These are phyloP conservation scores for Pulveroboletus sp. DNA, from an alignment of 768 basidiomycete genomes.

Conservation along the genomic window DNA sequence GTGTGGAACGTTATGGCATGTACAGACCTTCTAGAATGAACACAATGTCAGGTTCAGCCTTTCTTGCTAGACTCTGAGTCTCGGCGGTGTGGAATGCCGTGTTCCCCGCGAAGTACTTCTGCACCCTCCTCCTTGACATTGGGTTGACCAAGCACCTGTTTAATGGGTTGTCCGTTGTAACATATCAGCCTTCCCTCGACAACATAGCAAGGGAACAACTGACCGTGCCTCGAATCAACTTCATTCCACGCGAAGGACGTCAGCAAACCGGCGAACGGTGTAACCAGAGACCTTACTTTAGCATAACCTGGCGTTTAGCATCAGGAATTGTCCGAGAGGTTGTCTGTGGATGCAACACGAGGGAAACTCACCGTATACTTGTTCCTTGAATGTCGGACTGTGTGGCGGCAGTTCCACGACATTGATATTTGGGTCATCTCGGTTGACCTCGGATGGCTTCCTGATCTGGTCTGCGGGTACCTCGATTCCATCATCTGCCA, in stretches of 20 bases:
- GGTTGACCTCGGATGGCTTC: constrained; percentile 23
- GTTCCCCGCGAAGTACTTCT: constrained; percentile 49
- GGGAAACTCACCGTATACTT: constrained; percentile 45
- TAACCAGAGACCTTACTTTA: constrained; percentile 17
- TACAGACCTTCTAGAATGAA: too few relatives aligned
- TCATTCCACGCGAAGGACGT: background rate
- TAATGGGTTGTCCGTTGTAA: background rate
- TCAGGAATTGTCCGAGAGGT: background rate
- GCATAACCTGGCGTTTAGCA: constrained; percentile 26
- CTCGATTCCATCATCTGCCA: constrained; percentile 35
- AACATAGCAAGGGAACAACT: constrained; percentile 6
- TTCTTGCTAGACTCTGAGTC: constrained; percentile 24
- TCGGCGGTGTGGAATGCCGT: constrained; percentile 30
- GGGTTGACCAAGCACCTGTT: constrained; percentile 33
- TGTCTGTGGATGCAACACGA: background rate
- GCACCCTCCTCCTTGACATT: constrained; percentile 51
- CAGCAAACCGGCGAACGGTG: constrained; percentile 1
- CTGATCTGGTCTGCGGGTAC: constrained; percentile 30
- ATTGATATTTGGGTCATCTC: constrained; percentile 24
- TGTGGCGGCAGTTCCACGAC: constrained; percentile 24
- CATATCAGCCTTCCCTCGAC: background rate
- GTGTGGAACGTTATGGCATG: too few relatives aligned
- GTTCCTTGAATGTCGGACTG: constrained; percentile 53
- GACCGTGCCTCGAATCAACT: constrained; percentile 33
- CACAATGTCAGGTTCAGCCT: background rate